Evolutionary conservation across 1,284 basidiomycete genomes (phyloP).

Genomic region (Tylopilus sp.): DNA sequence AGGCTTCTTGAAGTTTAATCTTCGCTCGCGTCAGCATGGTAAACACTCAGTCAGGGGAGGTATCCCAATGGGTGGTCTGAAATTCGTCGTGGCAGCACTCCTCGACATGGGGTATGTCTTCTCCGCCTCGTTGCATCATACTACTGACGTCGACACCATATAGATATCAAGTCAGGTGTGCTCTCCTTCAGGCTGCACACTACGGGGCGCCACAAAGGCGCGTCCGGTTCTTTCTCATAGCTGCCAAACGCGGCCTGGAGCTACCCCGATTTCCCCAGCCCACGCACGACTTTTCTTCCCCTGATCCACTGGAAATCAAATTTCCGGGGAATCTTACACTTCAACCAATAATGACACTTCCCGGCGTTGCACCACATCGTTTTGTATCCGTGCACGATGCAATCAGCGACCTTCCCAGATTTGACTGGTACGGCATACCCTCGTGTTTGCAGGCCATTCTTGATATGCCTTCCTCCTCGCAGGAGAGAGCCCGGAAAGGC

Average conservation of each 20-base stretch:
- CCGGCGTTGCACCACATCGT: slow-evolving; percentile 49
- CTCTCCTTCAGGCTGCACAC: slow-evolving; percentile 63
- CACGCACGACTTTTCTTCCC: slow-evolving; percentile 56
- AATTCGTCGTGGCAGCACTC: slow-evolving; percentile 56
- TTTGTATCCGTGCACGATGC: slow-evolving; percentile 63
- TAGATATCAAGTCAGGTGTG: slow-evolving; percentile 67
- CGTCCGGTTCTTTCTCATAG: slow-evolving; percentile 67
- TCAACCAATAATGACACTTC: slow-evolving; percentile 43
- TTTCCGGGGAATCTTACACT: slow-evolving; percentile 41
- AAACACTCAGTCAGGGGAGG: slow-evolving; percentile 52
- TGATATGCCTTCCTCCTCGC: background rate
- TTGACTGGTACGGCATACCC: slow-evolving; percentile 56
- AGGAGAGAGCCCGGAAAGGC: slow-evolving; percentile 23
- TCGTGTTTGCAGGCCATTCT: background rate
- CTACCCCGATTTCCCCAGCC: slow-evolving; percentile 67
- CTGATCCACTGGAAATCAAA: slow-evolving; percentile 45
- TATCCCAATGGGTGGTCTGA: slow-evolving; percentile 63
- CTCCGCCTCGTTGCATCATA: background rate
- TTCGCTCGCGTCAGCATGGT: slow-evolving; percentile 50
- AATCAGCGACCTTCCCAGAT: slow-evolving; percentile 62
- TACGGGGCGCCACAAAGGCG: slow-evolving; percentile 72
- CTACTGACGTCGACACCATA: background rate
- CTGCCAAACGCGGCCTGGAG: slow-evolving; percentile 47
- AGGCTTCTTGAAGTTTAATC: slow-evolving; percentile 57
- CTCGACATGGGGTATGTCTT: slow-evolving; percentile 55